Percentiles rank a stretch among this genome's conserved stretches.
Evolutionary conservation across 1,139 yeast genomes (phyloP).

Genomic region (Tardiomyces blankii): DNA sequence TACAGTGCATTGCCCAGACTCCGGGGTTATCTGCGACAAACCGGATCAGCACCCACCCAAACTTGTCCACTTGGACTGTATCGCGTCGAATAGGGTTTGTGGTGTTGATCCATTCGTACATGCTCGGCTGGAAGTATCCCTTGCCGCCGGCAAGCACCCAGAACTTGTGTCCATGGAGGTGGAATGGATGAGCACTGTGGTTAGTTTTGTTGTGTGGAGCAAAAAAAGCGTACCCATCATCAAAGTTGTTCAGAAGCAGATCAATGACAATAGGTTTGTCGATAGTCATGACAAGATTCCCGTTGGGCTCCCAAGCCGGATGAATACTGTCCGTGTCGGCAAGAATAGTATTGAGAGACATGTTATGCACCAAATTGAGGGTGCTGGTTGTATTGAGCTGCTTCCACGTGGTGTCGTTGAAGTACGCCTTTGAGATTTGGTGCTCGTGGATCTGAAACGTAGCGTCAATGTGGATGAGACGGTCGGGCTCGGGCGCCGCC

Average conservation of each 20-base stretch:
- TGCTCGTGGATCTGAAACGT: conserved; percentile 38
- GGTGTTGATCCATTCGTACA: conserved; percentile 31
- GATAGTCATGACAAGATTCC: conserved; percentile 26
- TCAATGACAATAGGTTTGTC: conserved; percentile 52
- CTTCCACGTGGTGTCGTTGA: conserved; percentile 39
- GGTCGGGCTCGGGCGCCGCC: conserved; percentile 17
- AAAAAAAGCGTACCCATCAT: conserved; percentile 42
- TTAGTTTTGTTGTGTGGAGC: too few species aligned
- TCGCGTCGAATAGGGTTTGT: conserved; percentile 49
- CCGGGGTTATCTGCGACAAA: conserved; percentile 65
- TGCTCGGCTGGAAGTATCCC: conserved; percentile 32
- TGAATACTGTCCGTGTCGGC: conserved; percentile 49
- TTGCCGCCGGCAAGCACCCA: conserved; percentile 47
- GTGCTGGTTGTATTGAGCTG: conserved; percentile 35
- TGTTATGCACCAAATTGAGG: conserved; percentile 30
- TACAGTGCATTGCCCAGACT: conserved; percentile 68
- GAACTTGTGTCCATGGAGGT: conserved; percentile 77
- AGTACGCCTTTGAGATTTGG: conserved; percentile 36
- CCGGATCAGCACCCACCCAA: conserved; percentile 47
- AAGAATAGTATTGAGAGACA: conserved; percentile 29
- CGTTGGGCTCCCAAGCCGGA: conserved; percentile 18
- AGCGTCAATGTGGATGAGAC: conserved; percentile 17
- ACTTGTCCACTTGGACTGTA: conserved; percentile 48
- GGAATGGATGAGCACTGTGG: conserved; percentile 68
- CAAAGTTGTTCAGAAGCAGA: conserved; percentile 58